These are phyloP conservation scores for Isabelozyma gotoi DNA, from an alignment of 805 yeast genomes.

Conservation along the genomic window DNA sequence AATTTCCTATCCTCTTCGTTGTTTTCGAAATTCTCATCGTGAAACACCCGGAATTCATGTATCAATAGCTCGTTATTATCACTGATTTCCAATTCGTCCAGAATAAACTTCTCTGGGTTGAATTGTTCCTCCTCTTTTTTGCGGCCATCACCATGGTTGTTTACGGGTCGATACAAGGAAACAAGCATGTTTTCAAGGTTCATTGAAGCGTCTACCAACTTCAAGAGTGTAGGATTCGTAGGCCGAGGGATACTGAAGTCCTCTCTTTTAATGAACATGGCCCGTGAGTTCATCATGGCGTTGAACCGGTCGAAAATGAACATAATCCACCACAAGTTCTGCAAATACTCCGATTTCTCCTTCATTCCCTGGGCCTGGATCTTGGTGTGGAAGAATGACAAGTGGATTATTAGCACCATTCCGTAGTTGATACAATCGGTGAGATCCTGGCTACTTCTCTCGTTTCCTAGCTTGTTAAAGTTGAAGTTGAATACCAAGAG, in stretches of 20 bases:
- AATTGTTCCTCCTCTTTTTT: neutral
- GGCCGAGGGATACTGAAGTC: conserved; percentile 35
- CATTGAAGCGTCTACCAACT: conserved; percentile 26
- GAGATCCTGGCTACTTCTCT: conserved; percentile 20
- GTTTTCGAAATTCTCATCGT: neutral
- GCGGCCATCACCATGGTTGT: neutral
- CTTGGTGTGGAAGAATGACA: conserved; percentile 12
- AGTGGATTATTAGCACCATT: conserved; percentile 17
- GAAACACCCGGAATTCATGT: neutral
- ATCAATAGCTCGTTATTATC: neutral
- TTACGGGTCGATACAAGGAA: conserved; percentile 21
- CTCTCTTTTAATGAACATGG: conserved; percentile 25
- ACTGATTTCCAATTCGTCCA: neutral
- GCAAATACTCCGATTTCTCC: conserved; percentile 11
- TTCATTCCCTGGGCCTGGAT: conserved; percentile 9
- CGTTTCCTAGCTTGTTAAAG: conserved; percentile 19
- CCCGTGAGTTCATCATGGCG: conserved; percentile 24
- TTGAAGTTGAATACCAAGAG: conserved; percentile 16
- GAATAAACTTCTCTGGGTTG: neutral
- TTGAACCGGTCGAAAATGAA: conserved; percentile 18
- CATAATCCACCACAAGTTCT: conserved; percentile 18
- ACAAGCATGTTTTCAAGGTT: conserved; percentile 23
- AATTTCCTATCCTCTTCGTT: neutral
- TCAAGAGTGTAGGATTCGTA: conserved; percentile 18
- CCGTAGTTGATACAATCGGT: conserved; percentile 16